Conservation (phyloP, 176 grass and related monocot genomes). For the Musa troglodytarum region DNA sequence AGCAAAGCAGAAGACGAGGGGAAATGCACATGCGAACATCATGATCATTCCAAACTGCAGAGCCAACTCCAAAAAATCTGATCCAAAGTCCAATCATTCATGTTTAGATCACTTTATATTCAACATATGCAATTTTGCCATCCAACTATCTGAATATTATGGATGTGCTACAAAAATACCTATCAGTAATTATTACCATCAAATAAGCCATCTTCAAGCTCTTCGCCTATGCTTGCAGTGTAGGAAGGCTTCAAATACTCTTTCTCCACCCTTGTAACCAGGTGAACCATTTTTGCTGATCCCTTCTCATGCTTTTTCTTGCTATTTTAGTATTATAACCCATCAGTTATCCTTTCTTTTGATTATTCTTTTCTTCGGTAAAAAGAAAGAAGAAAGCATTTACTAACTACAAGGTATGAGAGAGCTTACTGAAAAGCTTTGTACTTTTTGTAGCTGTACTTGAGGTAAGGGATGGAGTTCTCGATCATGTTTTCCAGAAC, state of each 20-base stretch:
- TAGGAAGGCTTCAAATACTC: constrained; percentile 93
- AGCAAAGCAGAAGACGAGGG: constrained; percentile 88
- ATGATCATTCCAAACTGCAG: constrained; percentile 99
- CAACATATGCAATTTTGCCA: not conserved
- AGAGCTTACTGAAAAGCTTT: constrained; percentile 82
- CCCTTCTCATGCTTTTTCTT: constrained; percentile 85
- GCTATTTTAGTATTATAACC: constrained; percentile 31
- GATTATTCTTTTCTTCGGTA: not conserved
- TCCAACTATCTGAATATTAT: constrained; percentile 12
- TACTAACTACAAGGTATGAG: not conserved
- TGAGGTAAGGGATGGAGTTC: constrained; percentile 89
- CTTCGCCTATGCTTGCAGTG: constrained; percentile 72
- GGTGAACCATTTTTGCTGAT: constrained; percentile 51
- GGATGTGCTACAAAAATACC: constrained; percentile 18
- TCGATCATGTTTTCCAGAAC: constrained; percentile 92
- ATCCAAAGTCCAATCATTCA: constrained; percentile 19
- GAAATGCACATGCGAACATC: constrained; percentile 99
- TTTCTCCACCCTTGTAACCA: constrained; percentile 92
- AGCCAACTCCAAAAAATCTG: constrained; percentile 88
- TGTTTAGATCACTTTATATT: constrained; percentile 7
- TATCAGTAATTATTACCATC: constrained; percentile 55
- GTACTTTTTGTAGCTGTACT: constrained; percentile 97
- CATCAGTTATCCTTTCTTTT: not conserved
- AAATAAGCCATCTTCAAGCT: constrained; percentile 97
- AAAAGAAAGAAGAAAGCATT: not conserved